Base-by-base conservation (phyloP, 306 rosid genomes). In the Begonia peltatifolia region DNA sequence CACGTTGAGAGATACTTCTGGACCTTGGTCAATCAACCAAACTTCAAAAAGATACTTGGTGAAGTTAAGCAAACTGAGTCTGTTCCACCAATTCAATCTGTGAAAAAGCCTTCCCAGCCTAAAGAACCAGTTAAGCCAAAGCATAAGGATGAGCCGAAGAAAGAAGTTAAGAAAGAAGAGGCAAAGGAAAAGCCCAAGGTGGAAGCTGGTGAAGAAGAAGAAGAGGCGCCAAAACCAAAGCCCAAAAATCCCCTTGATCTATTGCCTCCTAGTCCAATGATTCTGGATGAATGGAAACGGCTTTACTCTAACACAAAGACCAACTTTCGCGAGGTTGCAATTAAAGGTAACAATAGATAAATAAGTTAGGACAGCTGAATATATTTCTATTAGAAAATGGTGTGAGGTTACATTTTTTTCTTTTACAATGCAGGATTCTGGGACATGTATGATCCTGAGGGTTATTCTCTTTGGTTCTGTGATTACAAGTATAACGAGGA, bases 381-480 rank as follows among this genome's bases (percentile, higher is more conserved):
- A 30, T 30, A 5, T 4, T 2, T 30, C 38, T 30, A 3, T 20
- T 20, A 20, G 23, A 20, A 2, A 20, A 20, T 20, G 2, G 23
- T 20, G 23, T 20, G 38, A 30, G 38, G 6, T 30, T 30, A 30
- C 38, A 30, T 7, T 30, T 1, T 30, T 30, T 30, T 30, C 38
- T 30, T 30, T 30, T 30, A 6, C 38, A 30, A 30, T 62, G 62
- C 72, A 87, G 96, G 96, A 62, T 87, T 84, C 58, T 87, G 96
- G 96, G 94, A 84, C 63, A 87, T 84, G 94, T 87, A 81, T 50
- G 96, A 87, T 56, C 92, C 96, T 0, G 96, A 87, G 68, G 94
- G 96, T 10, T 87, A 84, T 62, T 87, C 96, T 53, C 85, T 87
- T 2, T 84, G 92, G 96, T 83, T 87, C 78, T 84, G 92, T 75